Percentiles rank a stretch among this genome's conserved stretches.
Evolutionary conservation across 2,329 filamentous ascomycete species (phyloP).

Genomic region (Cryphonectria naterciae): DNA sequence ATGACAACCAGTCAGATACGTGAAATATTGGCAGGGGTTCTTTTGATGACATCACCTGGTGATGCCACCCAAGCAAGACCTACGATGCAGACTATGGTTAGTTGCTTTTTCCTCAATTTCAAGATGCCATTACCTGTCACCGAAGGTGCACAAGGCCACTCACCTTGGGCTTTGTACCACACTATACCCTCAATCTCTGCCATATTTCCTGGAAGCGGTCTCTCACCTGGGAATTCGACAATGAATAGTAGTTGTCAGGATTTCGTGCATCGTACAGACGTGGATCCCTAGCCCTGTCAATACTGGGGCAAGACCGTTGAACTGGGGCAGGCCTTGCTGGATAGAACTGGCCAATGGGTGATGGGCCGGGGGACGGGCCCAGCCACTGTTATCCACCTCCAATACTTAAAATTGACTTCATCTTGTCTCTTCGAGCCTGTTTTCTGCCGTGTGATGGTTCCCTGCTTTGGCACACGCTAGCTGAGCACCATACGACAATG

Average conservation of each 20-base stretch:
- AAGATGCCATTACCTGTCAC: neutral
- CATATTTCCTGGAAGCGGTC: neutral
- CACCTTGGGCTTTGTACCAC: neutral
- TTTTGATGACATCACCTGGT: conserved; percentile 11
- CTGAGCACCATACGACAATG: conserved; percentile 6
- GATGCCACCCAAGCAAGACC: neutral
- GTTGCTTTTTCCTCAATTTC: neutral
- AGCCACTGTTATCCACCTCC: conserved; percentile 21
- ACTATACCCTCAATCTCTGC: neutral
- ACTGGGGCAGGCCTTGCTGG: conserved; percentile 13
- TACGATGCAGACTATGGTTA: neutral
- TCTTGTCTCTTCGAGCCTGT: conserved; percentile 25
- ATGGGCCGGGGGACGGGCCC: conserved; percentile 11
- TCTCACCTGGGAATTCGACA: neutral
- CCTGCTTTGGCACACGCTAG: conserved; percentile 27
- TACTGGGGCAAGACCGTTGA: neutral
- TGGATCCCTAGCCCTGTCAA: conserved; percentile 16
- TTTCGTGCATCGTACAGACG: neutral
- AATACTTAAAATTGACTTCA: conserved; percentile 30
- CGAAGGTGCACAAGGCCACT: neutral
- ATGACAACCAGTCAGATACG: neutral
- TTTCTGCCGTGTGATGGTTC: conserved; percentile 17
- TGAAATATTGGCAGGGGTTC: neutral
- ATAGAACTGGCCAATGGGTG: conserved; percentile 26
- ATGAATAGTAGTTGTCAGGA: neutral